Evolutionary conservation across 140 eudicot genomes (phyloP).

Genomic region (Senecio squalidus): DNA sequence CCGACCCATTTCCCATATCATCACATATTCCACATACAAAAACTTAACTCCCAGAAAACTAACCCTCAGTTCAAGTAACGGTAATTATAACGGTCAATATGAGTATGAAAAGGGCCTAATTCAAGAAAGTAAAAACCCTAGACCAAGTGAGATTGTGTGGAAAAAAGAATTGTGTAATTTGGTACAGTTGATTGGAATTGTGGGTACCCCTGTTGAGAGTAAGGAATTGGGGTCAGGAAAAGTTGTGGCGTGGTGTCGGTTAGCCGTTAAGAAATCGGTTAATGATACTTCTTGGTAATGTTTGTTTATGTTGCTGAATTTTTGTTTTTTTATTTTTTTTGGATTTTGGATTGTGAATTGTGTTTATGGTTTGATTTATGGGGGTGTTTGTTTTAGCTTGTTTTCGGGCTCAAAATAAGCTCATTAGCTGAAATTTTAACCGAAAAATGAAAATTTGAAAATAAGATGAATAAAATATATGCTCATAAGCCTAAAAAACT

Average conservation of each 20-base stretch:
- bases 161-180: slow-evolving; percentile 62
- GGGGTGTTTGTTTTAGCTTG: too few relatives aligned
- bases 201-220: slow-evolving; percentile 62
- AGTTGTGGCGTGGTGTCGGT: slow-evolving; percentile 69
- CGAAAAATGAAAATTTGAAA: too few relatives aligned
- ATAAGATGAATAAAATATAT: too few relatives aligned
- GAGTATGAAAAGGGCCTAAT: slow-evolving; percentile 33
- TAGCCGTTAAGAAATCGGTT: slow-evolving; percentile 69
- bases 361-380: not conserved
- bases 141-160: slow-evolving; percentile 81
- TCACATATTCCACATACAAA: slow-evolving; percentile 6
- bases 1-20: slow-evolving; percentile 7
- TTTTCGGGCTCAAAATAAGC: too few relatives aligned
- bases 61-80: too few relatives aligned
- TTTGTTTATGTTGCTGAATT: not conserved
- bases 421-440: too few relatives aligned
- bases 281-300: slow-evolving; percentile 62
- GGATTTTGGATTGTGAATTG: slow-evolving; percentile 8
- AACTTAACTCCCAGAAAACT: slow-evolving; percentile 2
- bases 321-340: not conserved
- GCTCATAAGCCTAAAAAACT: too few relatives aligned
- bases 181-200: slow-evolving; percentile 75
- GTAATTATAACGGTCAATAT: slow-evolving; percentile 13
- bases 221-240: slow-evolving; percentile 73
- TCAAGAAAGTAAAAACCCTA: slow-evolving; percentile 18